These are phyloP conservation scores for Amauroascus niger DNA, from an alignment of 2,329 filamentous ascomycete genomes.

Conservation along the genomic window DNA sequence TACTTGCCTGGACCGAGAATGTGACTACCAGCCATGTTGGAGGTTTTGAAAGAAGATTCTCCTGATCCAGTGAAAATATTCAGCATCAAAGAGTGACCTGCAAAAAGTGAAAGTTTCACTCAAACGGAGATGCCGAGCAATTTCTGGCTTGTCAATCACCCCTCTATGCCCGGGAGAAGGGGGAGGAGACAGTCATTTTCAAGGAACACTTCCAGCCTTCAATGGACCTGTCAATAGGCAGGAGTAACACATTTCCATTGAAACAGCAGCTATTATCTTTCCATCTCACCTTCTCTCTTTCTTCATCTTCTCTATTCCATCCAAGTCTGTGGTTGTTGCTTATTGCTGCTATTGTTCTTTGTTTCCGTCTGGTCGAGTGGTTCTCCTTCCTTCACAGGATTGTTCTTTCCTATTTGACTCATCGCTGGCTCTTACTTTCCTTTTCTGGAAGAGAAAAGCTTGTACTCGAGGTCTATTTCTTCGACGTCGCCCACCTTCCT, in stretches of 20 bases:
- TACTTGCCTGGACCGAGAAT: too few species aligned
- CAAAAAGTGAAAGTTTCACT: too few species aligned
- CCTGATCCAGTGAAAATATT: too few species aligned
- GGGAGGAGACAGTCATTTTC: background rate
- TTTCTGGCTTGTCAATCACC: background rate
- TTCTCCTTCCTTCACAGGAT: background rate
- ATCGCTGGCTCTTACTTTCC: background rate
- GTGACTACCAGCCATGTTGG: too few species aligned
- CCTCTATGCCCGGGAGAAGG: too few species aligned
- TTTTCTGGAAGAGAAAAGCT: background rate
- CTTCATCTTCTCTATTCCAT: background rate
- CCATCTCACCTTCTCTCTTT: background rate
- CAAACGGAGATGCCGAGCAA: background rate
- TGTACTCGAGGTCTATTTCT: background rate
- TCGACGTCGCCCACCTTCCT: slow-evolving; percentile 1
- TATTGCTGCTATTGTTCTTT: background rate
- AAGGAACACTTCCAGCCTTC: background rate
- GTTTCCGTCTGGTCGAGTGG: background rate
- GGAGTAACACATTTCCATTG: background rate
- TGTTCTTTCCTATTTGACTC: background rate
- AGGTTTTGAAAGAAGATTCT: too few species aligned
- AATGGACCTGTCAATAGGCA: background rate
- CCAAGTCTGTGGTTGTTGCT: background rate
- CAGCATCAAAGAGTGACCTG: too few species aligned
- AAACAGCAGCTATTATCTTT: background rate